Percentiles rank a stretch among this genome's conserved stretches.
These are phyloP conservation scores for Micractinium conductrix DNA, from an alignment of 139 green algal genomes.

Conservation along the genomic window DNA sequence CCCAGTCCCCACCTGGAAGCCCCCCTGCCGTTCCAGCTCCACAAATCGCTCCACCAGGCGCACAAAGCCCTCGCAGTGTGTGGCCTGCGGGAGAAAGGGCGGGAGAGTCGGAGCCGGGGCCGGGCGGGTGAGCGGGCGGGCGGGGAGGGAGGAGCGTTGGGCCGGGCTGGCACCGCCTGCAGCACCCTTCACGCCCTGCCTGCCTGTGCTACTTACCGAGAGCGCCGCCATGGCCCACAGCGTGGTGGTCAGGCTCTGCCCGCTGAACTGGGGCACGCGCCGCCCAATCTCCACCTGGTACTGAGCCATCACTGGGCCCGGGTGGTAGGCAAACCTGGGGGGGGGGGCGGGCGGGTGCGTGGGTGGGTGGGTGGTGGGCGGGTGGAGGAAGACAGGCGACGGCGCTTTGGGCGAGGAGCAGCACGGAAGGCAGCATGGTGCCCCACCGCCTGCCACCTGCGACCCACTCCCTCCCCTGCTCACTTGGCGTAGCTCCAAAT, in stretches of 20 bases:
- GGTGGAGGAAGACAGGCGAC: neutral
- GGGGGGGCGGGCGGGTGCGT: neutral
- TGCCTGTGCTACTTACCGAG: neutral
- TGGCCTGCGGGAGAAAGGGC: constrained; percentile 18
- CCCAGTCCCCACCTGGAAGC: neutral
- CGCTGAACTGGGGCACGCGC: constrained; percentile 30
- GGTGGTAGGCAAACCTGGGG: constrained; percentile 53
- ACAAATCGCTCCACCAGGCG: constrained; percentile 45
- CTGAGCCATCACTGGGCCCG: constrained; percentile 45
- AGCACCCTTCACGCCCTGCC: neutral
- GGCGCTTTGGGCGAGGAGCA: neutral
- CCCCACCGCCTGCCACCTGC: neutral
- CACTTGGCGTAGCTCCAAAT: constrained; percentile 28
- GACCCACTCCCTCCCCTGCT: neutral
- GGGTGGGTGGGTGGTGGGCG: neutral
- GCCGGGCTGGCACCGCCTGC: neutral
- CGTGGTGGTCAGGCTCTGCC: constrained; percentile 49
- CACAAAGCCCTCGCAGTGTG: constrained; percentile 40
- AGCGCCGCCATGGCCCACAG: constrained; percentile 60
- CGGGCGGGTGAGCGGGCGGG: neutral
- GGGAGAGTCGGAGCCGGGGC: neutral
- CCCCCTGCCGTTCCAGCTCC: constrained; percentile 19
- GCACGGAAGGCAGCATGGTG: neutral
- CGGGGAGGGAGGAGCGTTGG: neutral
- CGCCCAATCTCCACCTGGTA: constrained; percentile 29